Conservation (phyloP, 768 basidiomycete species). For the Hydnomerulius pinastri region DNA sequence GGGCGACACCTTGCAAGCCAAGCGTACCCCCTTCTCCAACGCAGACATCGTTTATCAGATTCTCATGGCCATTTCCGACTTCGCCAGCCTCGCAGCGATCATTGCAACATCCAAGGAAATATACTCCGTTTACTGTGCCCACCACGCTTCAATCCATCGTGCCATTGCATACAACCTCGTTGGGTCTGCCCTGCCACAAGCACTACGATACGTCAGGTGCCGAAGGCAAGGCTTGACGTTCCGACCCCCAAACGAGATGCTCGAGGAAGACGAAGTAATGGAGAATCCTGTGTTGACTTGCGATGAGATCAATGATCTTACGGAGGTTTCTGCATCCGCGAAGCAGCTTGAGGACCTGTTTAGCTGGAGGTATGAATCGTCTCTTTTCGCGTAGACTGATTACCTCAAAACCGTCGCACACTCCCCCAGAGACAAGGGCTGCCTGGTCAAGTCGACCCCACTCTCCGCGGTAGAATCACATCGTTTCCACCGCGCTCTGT, state of each 20-base stretch:
- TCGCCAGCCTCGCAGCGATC: conserved; percentile 17
- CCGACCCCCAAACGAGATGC: not conserved
- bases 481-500: conserved; percentile 28
- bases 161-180: conserved; percentile 22
- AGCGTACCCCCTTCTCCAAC: not conserved
- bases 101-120: conserved; percentile 18
- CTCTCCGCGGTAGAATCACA: conserved; percentile 32
- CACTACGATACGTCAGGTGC: conserved; percentile 27
- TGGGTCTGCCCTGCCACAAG: conserved; percentile 28
- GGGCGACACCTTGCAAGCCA: not conserved
- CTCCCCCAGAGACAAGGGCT: conserved; percentile 39
- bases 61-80: conserved; percentile 20
- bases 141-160: conserved; percentile 19
- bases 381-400: not conserved
- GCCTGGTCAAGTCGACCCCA: conserved; percentile 24
- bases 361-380: conserved; percentile 34
- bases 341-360: conserved; percentile 36
- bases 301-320: conserved; percentile 23
- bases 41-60: conserved; percentile 26
- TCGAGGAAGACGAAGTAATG: conserved; percentile 17
- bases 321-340: conserved; percentile 19
- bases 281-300: conserved; percentile 15
- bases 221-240: not conserved
- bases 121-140: conserved; percentile 21
- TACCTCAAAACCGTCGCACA: not conserved